Base-by-base conservation (phyloP, 2,329 filamentous ascomycete genomes). In the Endoconidiophora laricicola region DNA sequence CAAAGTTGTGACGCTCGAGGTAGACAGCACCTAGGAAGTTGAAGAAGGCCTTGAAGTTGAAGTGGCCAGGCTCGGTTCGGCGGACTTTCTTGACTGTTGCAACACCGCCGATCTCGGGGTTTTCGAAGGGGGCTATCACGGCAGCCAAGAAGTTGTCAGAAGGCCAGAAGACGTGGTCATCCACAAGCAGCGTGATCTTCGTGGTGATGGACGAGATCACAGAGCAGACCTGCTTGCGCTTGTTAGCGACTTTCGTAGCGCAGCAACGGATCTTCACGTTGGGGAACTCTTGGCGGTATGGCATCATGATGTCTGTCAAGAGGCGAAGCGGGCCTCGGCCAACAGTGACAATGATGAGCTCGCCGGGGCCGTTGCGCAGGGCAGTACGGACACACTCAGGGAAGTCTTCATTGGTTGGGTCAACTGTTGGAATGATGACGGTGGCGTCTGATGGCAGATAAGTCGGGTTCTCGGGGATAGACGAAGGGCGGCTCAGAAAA, bases 1-100 rank as follows among this genome's bases (percentile, higher is more conserved):
- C 77, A 58, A 73, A 81, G 57, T 79, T 79, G 59, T 79, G 74
- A 0, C 76, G 71, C 55, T 74, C 69, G 1, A 81, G 68, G 57
- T 80, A 79, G n/a, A 69, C 59, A 26, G 70, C 70, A 0, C 72
- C 76, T 16, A 80, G 63, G 57, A 77, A 69, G 60, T 80, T 78
- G 59, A 67, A 68, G 48, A 71, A 60, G 0, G 61, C 62, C 0
- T 36, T 26, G 49, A 60, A 61, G 3, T 49, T 50, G 58, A 58
- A 62, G 1, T 60, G 26, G 3, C 60, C 58, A 0, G 55, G 55
- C 0, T 50, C 48, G 5, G 63, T 62, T 2, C 72, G 67, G 4
- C 63, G 61, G 5, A 75, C 73, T 0, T 66, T 65, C 60, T 80
- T 79, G 57, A 69, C 70, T 5, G 74, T 76, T 0, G 70, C 75